Evolutionary conservation across 345 rosid genomes (phyloP), one percentile per base, ranked within the genome.

Genomic region (Triadica sebifera): DNA sequence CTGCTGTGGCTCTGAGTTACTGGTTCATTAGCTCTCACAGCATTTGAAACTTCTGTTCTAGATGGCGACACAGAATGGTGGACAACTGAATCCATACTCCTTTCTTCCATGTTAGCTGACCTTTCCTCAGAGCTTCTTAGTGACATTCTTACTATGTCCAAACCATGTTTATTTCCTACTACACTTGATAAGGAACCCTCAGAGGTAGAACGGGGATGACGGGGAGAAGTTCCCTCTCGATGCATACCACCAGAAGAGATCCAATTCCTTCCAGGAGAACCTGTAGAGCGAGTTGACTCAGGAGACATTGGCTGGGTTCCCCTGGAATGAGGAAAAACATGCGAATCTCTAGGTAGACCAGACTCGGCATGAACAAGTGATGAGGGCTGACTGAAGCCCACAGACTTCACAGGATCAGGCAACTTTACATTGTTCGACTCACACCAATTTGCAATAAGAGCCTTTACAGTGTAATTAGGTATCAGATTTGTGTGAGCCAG

Each of bases 401-500:
- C 72, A 38, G 90, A 80, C 77, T 86, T 88, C 57, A 73, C 64
- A 17, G 95, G 91, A 85, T 91, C 98, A 63, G 95, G 95, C 68
- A 93, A 80, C 86, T 84, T 90, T 68, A 96, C 97, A 73, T 93
- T 81, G 76, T 96, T 93, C 41, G 87, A 82, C 74, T 96, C 97
- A 62, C 98, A 96, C 99, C 99, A 96, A 79, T 85, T 90, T 45
- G 92, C 93, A 53, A 93, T 91, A 50, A 93, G 87, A 59, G 98
- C 99, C 86, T 91, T 96, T 20, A 93, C 97, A 15, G 92, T 93
- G 86, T 90, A 96, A 78, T 96, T 96, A n/a, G 98, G 98, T 79
- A 89, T 96, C 8, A 96, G 80, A 78, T 88, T 90, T 20, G 93
- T 88, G 79, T 86, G 97, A 79, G 80, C 80, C 78, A 96, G 83